Percentiles rank a stretch among this genome's conserved stretches.
phyloP scores from a whole-genome alignment of 805 yeast genomes.

The Spathaspora sp. region DNA sequence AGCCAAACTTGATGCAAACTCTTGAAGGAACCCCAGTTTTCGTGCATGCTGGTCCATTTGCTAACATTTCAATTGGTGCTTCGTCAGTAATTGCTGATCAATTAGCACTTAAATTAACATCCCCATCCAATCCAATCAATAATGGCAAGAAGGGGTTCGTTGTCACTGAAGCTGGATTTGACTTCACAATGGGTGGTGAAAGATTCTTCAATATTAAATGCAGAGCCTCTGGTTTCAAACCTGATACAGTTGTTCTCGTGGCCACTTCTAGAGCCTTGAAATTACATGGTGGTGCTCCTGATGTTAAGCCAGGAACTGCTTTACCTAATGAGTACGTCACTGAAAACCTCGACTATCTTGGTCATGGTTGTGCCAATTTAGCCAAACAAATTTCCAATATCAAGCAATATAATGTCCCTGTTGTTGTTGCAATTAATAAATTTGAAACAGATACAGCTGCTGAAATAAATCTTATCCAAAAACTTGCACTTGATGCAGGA shows the following conservation, averaged over 20 bases:
- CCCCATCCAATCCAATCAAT: slow-evolving; percentile 42
- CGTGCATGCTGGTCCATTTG: slow-evolving; percentile 98
- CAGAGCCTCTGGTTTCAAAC: slow-evolving; percentile 81
- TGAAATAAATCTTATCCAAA: slow-evolving; percentile 76
- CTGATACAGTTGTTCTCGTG: slow-evolving; percentile 89
- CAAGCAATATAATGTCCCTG: slow-evolving; percentile 81
- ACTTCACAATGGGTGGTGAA: slow-evolving; percentile 99
- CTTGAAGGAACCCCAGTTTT: slow-evolving; percentile 96
- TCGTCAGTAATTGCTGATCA: slow-evolving; percentile 91
- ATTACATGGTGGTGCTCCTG: slow-evolving; percentile 96
- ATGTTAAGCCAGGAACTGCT: slow-evolving; percentile 88
- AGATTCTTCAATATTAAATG: slow-evolving; percentile 94
- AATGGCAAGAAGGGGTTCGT: slow-evolving; percentile 69
- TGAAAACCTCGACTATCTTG: slow-evolving; percentile 77
- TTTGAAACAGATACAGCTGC: slow-evolving; percentile 78
- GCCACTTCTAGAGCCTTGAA: slow-evolving; percentile 97
- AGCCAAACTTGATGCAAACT: slow-evolving; percentile 96
- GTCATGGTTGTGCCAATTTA: slow-evolving; percentile 80
- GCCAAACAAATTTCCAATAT: slow-evolving; percentile 89
- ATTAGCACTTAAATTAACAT: slow-evolving; percentile 84
- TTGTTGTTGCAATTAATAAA: slow-evolving; percentile 89
- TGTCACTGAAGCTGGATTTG: slow-evolving; percentile 97
- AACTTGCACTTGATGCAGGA: slow-evolving; percentile 85
- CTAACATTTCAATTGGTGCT: slow-evolving; percentile 96
- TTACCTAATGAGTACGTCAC: slow-evolving; percentile 76